A percentile compares a stretch with the other conserved stretches of the same genome.
Conservation (phyloP, 2,329 filamentous ascomycete genomes). For the Endocalyx cinctus region DNA sequence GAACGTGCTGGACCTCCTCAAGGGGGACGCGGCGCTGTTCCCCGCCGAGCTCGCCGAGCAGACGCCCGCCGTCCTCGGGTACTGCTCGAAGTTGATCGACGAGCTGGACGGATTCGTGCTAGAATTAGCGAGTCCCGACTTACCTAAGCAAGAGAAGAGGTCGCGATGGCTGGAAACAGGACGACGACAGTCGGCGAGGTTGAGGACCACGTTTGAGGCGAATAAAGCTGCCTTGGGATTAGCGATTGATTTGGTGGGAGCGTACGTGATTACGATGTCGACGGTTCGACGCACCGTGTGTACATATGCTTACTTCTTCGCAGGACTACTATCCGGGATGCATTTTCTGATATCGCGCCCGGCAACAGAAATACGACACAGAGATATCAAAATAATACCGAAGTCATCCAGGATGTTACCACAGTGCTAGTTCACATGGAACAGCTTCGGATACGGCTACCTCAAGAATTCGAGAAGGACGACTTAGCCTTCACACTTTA, state of each 20-base stretch:
- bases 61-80: constrained; percentile 31
- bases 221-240: constrained; percentile 35
- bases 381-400: constrained; percentile 15
- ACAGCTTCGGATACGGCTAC: constrained; percentile 25
- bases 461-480: constrained; percentile 53
- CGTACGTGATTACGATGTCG: constrained; percentile 32
- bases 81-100: constrained; percentile 31
- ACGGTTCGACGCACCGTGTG: too few relatives aligned
- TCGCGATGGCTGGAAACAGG: constrained; percentile 31
- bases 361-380: constrained; percentile 17
- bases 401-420: constrained; percentile 26
- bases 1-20: constrained; percentile 32
- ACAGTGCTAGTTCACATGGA: constrained; percentile 31
- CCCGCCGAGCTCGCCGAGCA: constrained; percentile 30
- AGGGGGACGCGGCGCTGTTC: constrained; percentile 33
- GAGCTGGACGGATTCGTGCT: constrained; percentile 31
- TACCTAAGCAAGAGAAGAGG: constrained; percentile 33
- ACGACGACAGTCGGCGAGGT: constrained; percentile 25
- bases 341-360: constrained; percentile 12
- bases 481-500: constrained; percentile 66
- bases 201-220: constrained; percentile 31
- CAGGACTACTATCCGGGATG: constrained; percentile 23
- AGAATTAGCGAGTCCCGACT: constrained; percentile 22
- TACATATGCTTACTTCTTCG: too few relatives aligned
- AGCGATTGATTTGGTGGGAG: constrained; percentile 35